Evolutionary conservation across 2,329 filamentous ascomycete genomes (phyloP), one percentile per base, ranked within the genome.

Genomic region (Cadophora sp.): DNA sequence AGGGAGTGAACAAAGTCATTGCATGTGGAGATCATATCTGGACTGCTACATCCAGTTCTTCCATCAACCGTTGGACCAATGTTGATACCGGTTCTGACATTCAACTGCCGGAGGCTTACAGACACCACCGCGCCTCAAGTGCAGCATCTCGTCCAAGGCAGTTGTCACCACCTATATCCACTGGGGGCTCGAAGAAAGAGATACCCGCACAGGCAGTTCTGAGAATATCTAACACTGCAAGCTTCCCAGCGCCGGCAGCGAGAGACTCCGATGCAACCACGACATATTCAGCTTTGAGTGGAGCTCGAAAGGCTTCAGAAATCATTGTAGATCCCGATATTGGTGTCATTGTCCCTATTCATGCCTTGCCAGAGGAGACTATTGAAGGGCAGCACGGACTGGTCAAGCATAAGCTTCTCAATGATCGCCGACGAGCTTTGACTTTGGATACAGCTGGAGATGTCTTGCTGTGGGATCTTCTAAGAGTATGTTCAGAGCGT

Each of bases 381-480:
- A 96, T 99, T 58, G 94, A 97, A 79, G 96, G 96, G 1, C 94
- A 97, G 75, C 95, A 97, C 80, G 96, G 96, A 11, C 81, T 99
- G 62, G 93, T 98, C 68, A 99, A 98, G 79, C 92, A 97, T 78
- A 90, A 91, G 74, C 85, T 98, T 73, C 83, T 99, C 68, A 98
- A 97, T 78, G 95, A 99, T 77, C 87, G 95, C 72, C 91, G 92
- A 76, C 87, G 94, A 67, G 94, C 96, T 4, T 82, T 99, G 71
- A 99, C 96, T 0, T 82, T 97, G 62, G 96, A 99, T 78, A 97
- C 96, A 2, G 94, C 95, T 1, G 96, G 96, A 18, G 96, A 99
- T 76, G 94, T 98, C 2, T 83, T 97, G 56, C 81, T 99, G 71
- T 99, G 96, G 96, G 96, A 99, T 83, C 82, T 99, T 47, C 85